A percentile compares a stretch with the other conserved stretches of the same genome.
Conservation (phyloP, 140 eudicot genomes). For the Senecio squalidus region DNA sequence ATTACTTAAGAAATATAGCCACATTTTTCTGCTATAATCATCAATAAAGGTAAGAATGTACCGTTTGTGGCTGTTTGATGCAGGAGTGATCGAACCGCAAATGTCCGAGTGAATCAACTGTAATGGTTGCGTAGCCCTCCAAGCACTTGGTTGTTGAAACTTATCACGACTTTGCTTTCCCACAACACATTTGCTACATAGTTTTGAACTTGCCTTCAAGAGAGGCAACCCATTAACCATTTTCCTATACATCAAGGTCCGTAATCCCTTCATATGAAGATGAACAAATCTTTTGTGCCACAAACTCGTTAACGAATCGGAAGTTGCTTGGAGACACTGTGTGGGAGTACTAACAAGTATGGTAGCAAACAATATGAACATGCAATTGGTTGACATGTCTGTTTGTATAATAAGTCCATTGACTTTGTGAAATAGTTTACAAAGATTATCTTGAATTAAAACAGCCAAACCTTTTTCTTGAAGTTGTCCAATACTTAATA, state of each 20-base stretch:
- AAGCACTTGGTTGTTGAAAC: not conserved
- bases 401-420: constrained; percentile 6
- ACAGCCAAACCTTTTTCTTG: constrained; percentile 1
- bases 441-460: not conserved
- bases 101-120: not conserved
- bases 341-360: not conserved
- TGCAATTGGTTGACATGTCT: not conserved
- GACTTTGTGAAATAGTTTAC: constrained; percentile 1
- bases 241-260: not conserved
- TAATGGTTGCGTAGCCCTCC: not conserved
- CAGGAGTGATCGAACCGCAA: not conserved
- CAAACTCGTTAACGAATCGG: not conserved
- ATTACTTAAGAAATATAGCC: not conserved
- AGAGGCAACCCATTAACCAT: constrained; percentile 10
- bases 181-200: not conserved
- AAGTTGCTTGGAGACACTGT: not conserved
- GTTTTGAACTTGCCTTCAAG: not conserved
- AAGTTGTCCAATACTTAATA: not conserved
- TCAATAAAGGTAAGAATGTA: not conserved
- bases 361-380: not conserved
- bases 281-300: constrained; percentile 13
- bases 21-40: not conserved
- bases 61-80: not conserved
- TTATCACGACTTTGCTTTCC: not conserved
- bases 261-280: not conserved